These are phyloP conservation scores for Aspergillus texensis DNA, from an alignment of 2,329 filamentous ascomycete species.

Conservation along the genomic window DNA sequence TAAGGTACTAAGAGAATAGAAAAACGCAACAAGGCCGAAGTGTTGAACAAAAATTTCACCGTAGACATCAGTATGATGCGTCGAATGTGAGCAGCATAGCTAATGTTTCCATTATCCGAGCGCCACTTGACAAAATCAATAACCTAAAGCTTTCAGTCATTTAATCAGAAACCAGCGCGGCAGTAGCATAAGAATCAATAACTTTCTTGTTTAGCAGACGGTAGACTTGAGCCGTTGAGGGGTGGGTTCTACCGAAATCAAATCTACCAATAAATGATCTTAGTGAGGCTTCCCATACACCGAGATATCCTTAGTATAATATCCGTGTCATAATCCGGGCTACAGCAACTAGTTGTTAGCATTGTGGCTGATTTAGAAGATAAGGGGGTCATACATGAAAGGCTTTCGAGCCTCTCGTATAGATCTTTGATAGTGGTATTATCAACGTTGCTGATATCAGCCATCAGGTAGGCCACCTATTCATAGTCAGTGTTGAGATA, in stretches of 20 bases:
- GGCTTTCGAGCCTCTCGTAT: conserved; percentile 76
- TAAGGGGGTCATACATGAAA: conserved; percentile 67
- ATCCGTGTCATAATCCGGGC: conserved; percentile 52
- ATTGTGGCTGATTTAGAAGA: neutral
- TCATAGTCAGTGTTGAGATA: conserved; percentile 17
- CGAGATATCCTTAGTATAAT: conserved; percentile 38
- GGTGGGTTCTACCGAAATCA: conserved; percentile 8
- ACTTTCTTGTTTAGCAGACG: conserved; percentile 2
- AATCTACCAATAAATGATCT: neutral
- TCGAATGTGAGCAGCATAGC: neutral
- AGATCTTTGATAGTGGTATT: conserved; percentile 81
- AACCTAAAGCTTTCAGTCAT: neutral
- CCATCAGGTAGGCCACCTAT: conserved; percentile 91
- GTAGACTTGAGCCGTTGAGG: conserved; percentile 22
- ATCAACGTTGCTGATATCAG: conserved; percentile 88
- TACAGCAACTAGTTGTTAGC: conserved; percentile 18
- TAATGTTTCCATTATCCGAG: neutral
- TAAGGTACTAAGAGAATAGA: neutral
- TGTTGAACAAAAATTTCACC: conserved; percentile 6
- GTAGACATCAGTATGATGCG: neutral
- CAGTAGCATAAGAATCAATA: neutral
- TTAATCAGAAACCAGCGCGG: neutral
- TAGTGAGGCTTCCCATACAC: neutral
- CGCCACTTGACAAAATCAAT: neutral
- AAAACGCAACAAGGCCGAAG: neutral